Evolutionary conservation across 2,329 filamentous ascomycete species (phyloP).

Genomic region (Sclerotinia borealis): DNA sequence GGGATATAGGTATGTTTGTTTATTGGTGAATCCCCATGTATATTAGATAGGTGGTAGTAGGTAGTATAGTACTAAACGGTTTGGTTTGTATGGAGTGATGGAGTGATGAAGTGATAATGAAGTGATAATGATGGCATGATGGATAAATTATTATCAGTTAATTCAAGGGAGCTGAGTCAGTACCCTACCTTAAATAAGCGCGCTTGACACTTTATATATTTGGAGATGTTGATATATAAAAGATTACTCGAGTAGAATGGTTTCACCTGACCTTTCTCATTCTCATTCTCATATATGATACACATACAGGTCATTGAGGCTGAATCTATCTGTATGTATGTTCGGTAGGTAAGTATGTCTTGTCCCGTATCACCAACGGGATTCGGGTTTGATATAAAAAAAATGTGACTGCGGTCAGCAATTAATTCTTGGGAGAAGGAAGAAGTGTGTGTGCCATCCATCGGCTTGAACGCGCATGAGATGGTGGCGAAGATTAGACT

Average conservation of each 20-base stretch:
- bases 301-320: conserved; percentile 9
- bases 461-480: neutral
- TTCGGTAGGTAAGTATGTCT: too few relatives aligned
- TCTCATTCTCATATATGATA: too few relatives aligned
- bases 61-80: neutral
- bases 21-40: too few relatives aligned
- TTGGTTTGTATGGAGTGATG: conserved; percentile 8
- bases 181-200: neutral
- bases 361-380: neutral
- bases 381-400: neutral
- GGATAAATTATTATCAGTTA: neutral
- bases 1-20: too few relatives aligned
- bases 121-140: conserved; percentile 10
- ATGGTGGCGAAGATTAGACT: conserved; percentile 1
- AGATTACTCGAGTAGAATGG: neutral
- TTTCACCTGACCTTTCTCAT: conserved; percentile 13
- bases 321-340: conserved; percentile 6
- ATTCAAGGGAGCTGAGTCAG: neutral
- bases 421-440: neutral
- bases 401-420: conserved; percentile 8
- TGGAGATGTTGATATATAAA: conserved; percentile 6
- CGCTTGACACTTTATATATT: conserved; percentile 8
- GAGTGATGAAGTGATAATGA: neutral
- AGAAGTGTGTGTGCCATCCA: neutral
- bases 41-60: too few relatives aligned